phyloP scores from a whole-genome alignment of 2,329 filamentous ascomycete genomes.

The Cytospora piceae region DNA sequence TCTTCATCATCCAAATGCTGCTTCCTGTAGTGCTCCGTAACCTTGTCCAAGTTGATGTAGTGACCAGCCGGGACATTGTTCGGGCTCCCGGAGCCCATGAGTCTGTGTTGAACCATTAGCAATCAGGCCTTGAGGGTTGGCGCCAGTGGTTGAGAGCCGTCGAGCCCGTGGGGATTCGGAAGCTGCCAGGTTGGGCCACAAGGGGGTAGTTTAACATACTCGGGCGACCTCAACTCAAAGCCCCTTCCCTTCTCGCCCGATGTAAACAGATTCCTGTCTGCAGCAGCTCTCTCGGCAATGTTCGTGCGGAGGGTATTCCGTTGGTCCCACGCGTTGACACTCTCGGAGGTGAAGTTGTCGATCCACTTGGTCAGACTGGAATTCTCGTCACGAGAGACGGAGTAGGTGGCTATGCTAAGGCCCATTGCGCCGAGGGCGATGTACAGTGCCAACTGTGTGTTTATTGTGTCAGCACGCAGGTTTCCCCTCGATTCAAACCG shows the following conservation, averaged over 20 bases:
- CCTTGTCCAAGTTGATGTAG: constrained; percentile 56
- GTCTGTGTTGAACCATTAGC: constrained; percentile 41
- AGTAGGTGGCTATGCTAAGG: constrained; percentile 50
- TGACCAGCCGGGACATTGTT: constrained; percentile 61
- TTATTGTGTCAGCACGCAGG: constrained; percentile 16
- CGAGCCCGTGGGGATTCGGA: background rate
- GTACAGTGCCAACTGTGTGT: constrained; percentile 52
- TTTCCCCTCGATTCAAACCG: background rate
- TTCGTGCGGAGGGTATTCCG: constrained; percentile 58
- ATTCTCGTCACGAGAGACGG: constrained; percentile 55
- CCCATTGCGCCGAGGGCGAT: constrained; percentile 51
- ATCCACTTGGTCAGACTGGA: constrained; percentile 52
- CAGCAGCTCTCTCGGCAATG: constrained; percentile 58
- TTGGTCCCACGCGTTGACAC: constrained; percentile 53
- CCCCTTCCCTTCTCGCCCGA: constrained; percentile 49
- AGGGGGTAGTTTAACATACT: constrained; percentile 50
- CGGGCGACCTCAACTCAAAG: constrained; percentile 59
- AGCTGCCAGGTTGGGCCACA: background rate
- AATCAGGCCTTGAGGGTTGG: background rate
- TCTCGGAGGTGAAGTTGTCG: constrained; percentile 48
- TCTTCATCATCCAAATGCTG: constrained; percentile 59
- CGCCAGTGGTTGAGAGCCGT: background rate
- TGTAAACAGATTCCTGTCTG: constrained; percentile 59
- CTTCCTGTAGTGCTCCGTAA: constrained; percentile 61
- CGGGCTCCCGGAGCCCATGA: constrained; percentile 53